Base-by-base conservation (phyloP, 331 rosid genomes). In the Acacia pycnantha region DNA sequence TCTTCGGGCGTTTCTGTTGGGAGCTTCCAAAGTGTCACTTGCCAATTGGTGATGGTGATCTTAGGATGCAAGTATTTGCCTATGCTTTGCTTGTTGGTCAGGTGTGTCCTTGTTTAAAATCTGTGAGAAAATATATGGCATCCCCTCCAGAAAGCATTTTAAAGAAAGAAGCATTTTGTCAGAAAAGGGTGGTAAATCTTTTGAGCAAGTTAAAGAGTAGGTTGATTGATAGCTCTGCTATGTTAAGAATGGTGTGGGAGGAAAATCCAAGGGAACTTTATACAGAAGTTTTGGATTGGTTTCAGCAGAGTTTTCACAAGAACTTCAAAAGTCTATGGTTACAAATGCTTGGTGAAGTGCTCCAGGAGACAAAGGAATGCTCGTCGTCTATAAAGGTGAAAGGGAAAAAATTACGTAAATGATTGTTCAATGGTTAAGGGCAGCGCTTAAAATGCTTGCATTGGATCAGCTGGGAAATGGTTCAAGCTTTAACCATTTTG, bases 71-170 rank as follows among this genome's bases (percentile, higher is more conserved):
- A 29, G 93, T 88, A 51, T 95, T 95, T 59, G 97, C 91, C 40
- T 95, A 85, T 83, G 92, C 91, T 58, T 87, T 95, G 92, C 97
- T 93, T 62, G 92, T 88, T 31, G 99, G 99, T 71, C 94, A 93
- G 83, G 98, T 93, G 44, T 86, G 97, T 77, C 94, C 93, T 0
- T 92, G 98, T 87, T 75, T 95, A 70, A 89, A 59, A 80, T 66
- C 85, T 53, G 91, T 85, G 31, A 69, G 92, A 26, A 82, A 86
- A 82, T 88, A 77, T 81, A 86, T 95, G 98, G 87, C 95, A 9
- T 91, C 95, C 33, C 81, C 93, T 81, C 93, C 97, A 41, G 88
- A 83, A 62, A 87, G 90, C 87, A 85, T 95, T 87, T 77, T 95
- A 86, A 88, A 88, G 87, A 86, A 88, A 69, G 94, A 93, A 86